Conservation (phyloP, 306 rosid species). For the Pterocarpus santalinus region DNA sequence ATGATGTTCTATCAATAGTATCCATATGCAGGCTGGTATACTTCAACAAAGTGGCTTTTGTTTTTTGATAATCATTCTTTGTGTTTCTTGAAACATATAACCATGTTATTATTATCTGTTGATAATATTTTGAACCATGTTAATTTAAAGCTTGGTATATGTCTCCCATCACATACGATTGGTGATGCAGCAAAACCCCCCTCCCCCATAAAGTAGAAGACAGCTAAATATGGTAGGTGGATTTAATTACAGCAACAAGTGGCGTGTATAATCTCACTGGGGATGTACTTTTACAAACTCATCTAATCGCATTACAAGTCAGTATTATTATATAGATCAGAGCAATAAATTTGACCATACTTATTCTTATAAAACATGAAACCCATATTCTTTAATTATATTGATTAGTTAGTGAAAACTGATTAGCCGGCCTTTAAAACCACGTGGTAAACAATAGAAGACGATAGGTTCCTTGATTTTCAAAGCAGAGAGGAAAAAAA, state of each 20-base stretch:
- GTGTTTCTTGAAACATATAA: no score
- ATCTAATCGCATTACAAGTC: background rate
- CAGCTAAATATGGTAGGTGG: no score
- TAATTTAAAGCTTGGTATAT: background rate
- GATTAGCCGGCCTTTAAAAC: conserved; percentile 43
- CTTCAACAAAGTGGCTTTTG: no score
- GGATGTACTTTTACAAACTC: background rate
- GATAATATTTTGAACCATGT: background rate
- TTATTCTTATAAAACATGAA: background rate
- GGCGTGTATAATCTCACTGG: background rate
- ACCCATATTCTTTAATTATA: background rate
- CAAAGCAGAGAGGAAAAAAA: conserved; percentile 7
- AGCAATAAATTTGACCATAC: background rate
- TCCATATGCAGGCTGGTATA: no score
- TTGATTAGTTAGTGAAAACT: conserved; percentile 9
- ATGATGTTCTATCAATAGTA: no score
- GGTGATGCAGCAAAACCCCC: no score
- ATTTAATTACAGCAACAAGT: no score
- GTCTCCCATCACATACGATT: no score
- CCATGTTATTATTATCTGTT: no score
- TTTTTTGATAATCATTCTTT: no score
- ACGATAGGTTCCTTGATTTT: conserved; percentile 30
- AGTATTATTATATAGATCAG: background rate
- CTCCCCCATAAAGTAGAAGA: no score
- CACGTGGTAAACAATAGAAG: conserved; percentile 19